Evolutionary conservation across 2,329 filamentous ascomycete species (phyloP), one percentile per base, ranked within the genome.

Genomic region (Purpureocillium takamizusanense): DNA sequence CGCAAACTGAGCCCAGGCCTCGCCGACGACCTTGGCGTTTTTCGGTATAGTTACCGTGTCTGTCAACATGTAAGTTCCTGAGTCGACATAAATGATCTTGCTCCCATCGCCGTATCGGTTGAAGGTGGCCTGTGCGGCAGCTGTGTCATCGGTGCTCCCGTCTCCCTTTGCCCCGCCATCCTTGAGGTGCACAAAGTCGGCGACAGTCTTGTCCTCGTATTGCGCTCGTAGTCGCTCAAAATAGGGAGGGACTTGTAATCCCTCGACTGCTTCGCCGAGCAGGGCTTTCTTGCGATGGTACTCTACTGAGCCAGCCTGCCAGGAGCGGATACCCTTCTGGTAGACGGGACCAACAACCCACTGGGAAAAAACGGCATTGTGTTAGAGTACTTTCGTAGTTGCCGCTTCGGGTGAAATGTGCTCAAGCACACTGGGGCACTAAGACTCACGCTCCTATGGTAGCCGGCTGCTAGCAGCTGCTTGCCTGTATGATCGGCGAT

Each of bases 131-230:
- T 25, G 21, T 8, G 63, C 41, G 2, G 47, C 51, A 10, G 35
- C 43, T 0, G 55, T 56, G 51, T 88, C 83, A 45, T 90, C 84
- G 0, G 80, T 78, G 1, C 59, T 53, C 18, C 82, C 84, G 46
- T 90, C 82, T 49, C 83, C 83, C 54, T 71, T 75, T 34, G 81
- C 67, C 63, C 16, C 73, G 55, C 12, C 71, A 0, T 9, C 31
- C 21, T 46, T 47, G 23, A 42, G 35, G n/a, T 40, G 33, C 23
- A 35, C 6, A n/a, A 46, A 38, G 2, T 38, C 10, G 10, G 13
- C n/a, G 6, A 7, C 10, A 7, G 17, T 4, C 13, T 15, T 6
- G 25, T 37, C 34, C 4, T 37, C 3, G 30, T 44, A 44, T 9
- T 34, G 33, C 8, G 42, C 39, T 18, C 25, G n/a, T 9, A 10